A percentile compares a stretch with the other conserved stretches of the same genome.
These are phyloP conservation scores for Chalciporus sphaerocephalus DNA, from an alignment of 768 basidiomycete genomes.

Conservation along the genomic window DNA sequence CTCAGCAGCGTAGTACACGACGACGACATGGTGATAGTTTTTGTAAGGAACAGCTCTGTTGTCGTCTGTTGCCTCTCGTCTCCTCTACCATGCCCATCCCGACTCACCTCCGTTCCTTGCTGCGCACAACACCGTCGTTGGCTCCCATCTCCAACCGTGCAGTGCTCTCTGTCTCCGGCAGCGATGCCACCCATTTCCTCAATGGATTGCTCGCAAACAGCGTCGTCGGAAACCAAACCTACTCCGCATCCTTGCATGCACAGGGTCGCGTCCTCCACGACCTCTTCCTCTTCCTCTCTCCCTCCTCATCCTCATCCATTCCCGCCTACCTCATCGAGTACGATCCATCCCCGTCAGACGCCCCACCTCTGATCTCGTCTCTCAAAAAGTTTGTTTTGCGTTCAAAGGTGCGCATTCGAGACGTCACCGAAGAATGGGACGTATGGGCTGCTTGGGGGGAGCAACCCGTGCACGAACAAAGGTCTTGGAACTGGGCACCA, in stretches of 20 bases:
- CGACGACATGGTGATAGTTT: constrained; percentile 55
- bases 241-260: constrained; percentile 72
- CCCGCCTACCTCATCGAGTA: constrained; percentile 68
- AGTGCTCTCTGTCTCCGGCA: constrained; percentile 73
- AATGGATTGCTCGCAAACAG: constrained; percentile 66
- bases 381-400: constrained; percentile 85
- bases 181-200: constrained; percentile 77
- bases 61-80: constrained; percentile 10
- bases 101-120: constrained; percentile 40
- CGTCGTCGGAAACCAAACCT: constrained; percentile 51
- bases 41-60: not conserved
- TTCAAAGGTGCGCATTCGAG: constrained; percentile 79
- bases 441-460: constrained; percentile 81
- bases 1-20: constrained; percentile 73
- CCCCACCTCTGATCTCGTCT: constrained; percentile 57
- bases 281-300: constrained; percentile 72
- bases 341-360: constrained; percentile 57
- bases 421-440: constrained; percentile 73
- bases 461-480: constrained; percentile 35
- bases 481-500: constrained; percentile 51
- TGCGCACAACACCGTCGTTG: constrained; percentile 46
- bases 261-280: constrained; percentile 91
- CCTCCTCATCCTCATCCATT: constrained; percentile 41
- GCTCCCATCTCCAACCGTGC: constrained; percentile 64
- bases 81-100: constrained; percentile 27